Percentiles rank a stretch among this genome's conserved stretches.
phyloP scores from a whole-genome alignment of 2,329 filamentous ascomycete species.

The Venturiaceae sp. region DNA sequence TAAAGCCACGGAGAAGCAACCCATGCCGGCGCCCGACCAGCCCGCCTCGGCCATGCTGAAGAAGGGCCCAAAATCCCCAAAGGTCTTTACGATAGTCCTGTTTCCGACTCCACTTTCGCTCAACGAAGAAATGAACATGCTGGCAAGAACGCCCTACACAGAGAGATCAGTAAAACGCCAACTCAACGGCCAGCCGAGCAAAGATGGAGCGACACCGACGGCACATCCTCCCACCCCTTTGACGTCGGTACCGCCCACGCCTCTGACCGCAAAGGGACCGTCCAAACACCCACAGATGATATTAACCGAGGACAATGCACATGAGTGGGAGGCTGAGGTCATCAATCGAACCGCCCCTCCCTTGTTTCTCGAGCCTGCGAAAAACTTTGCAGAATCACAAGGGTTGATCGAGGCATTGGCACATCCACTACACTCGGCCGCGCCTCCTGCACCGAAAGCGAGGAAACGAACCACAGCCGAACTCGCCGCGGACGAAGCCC shows the following conservation, averaged over 20 bases:
- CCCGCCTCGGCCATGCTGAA: constrained; percentile 38
- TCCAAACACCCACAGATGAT: constrained; percentile 68
- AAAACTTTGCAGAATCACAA: constrained; percentile 58
- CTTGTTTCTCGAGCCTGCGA: constrained; percentile 68
- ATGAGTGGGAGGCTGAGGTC: constrained; percentile 67
- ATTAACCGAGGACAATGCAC: constrained; percentile 62
- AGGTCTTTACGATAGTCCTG: constrained; percentile 68
- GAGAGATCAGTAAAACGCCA: constrained; percentile 40
- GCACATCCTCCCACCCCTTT: constrained; percentile 61
- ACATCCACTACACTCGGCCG: constrained; percentile 67
- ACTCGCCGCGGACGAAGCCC: constrained; percentile 86
- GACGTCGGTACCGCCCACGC: constrained; percentile 41
- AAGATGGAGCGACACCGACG: constrained; percentile 29
- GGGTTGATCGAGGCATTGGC: constrained; percentile 60
- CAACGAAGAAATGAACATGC: constrained; percentile 65
- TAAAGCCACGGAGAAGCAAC: constrained; percentile 39
- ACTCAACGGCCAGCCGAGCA: constrained; percentile 8
- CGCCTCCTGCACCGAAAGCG: constrained; percentile 74
- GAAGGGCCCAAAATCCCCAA: constrained; percentile 37
- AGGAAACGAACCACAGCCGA: constrained; percentile 92
- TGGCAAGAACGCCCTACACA: constrained; percentile 56
- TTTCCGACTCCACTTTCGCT: constrained; percentile 72
- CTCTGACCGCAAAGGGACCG: constrained; percentile 47
- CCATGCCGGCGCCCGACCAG: constrained; percentile 43
- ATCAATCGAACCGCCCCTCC: constrained; percentile 64